Percentiles rank a stretch among this genome's conserved stretches.
Conservation (phyloP, 352 stramenopile genomes). For the Phytophthora ramorum region DNA sequence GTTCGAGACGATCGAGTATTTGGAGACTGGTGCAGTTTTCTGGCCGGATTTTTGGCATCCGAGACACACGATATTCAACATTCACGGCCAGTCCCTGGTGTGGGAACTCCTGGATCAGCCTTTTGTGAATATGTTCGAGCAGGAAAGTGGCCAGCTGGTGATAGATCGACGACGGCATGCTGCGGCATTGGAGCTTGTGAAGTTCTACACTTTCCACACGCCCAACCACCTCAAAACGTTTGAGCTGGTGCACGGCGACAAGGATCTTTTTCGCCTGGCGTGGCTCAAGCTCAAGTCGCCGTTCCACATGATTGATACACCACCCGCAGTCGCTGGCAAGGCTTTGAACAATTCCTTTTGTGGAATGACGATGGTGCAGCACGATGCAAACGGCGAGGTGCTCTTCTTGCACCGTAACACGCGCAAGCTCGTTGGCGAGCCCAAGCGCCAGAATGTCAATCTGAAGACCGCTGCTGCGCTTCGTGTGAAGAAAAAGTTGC, state of each 20-base stretch:
- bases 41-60: conserved; percentile 82
- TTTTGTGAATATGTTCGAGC: conserved; percentile 73
- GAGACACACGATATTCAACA: conserved; percentile 66
- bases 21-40: conserved; percentile 58
- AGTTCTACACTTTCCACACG: conserved; percentile 54
- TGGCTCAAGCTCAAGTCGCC: conserved; percentile 57
- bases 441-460: conserved; percentile 16
- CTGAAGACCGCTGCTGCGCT: conserved; percentile 17
- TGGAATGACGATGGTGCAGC: conserved; percentile 60
- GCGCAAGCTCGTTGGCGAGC: conserved; percentile 40
- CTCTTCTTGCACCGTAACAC: conserved; percentile 69
- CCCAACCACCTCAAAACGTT: conserved; percentile 44
- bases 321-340: conserved; percentile 52
- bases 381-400: conserved; percentile 40
- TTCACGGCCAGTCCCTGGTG: conserved; percentile 56
- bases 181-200: conserved; percentile 41
- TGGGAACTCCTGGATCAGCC: conserved; percentile 58
- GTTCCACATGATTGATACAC: conserved; percentile 56
- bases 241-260: conserved; percentile 58
- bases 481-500: conserved; percentile 22
- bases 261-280: conserved; percentile 66
- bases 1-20: conserved; percentile 52
- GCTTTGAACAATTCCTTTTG: conserved; percentile 54
- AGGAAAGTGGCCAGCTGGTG: conserved; percentile 70
- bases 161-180: conserved; percentile 51